Percentiles rank a stretch among this genome's conserved stretches.
phyloP scores from a whole-genome alignment of 768 basidiomycete species.

The Trametes cingulata region DNA sequence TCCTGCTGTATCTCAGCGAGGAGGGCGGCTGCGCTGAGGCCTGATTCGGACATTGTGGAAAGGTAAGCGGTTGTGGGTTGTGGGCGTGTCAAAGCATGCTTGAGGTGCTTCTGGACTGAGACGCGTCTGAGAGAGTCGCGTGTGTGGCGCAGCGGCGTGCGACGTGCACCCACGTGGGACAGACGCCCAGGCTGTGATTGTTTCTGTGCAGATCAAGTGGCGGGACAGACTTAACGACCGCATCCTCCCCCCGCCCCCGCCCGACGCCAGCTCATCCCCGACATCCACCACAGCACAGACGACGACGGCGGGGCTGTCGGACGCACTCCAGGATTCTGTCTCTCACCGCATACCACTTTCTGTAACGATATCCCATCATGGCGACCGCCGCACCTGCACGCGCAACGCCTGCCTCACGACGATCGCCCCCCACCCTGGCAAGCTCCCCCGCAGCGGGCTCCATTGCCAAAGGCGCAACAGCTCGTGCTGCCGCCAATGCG shows the following conservation, averaged over 20 bases:
- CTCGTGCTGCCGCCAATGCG: constrained; percentile 64
- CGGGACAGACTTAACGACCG: constrained; percentile 20
- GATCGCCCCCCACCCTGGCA: constrained; percentile 43
- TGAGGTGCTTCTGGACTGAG: no score
- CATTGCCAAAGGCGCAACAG: constrained; percentile 55
- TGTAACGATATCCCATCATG: constrained; percentile 36
- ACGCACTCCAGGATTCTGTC: constrained; percentile 8
- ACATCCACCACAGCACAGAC: background rate
- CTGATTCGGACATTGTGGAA: constrained; percentile 8
- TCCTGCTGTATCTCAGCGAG: constrained; percentile 19
- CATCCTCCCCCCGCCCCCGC: constrained; percentile 4
- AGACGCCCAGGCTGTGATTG: constrained; percentile 21
- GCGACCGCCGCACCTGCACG: constrained; percentile 47
- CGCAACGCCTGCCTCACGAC: constrained; percentile 48
- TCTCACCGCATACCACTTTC: constrained; percentile 1
- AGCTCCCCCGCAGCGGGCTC: constrained; percentile 43
- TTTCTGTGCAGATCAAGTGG: constrained; percentile 18
- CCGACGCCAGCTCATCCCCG: constrained; percentile 18
- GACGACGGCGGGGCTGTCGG: constrained; percentile 16
- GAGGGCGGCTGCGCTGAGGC: constrained; percentile 13
- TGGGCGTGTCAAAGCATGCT: background rate
- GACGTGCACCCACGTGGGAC: constrained; percentile 17
- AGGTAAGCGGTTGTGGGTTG: background rate
- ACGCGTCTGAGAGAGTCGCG: constrained; percentile 4
- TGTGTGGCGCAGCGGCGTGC: constrained; percentile 8